These are phyloP conservation scores for Hymenochaete sp. DNA, from an alignment of 1,284 basidiomycete genomes.

Conservation along the genomic window DNA sequence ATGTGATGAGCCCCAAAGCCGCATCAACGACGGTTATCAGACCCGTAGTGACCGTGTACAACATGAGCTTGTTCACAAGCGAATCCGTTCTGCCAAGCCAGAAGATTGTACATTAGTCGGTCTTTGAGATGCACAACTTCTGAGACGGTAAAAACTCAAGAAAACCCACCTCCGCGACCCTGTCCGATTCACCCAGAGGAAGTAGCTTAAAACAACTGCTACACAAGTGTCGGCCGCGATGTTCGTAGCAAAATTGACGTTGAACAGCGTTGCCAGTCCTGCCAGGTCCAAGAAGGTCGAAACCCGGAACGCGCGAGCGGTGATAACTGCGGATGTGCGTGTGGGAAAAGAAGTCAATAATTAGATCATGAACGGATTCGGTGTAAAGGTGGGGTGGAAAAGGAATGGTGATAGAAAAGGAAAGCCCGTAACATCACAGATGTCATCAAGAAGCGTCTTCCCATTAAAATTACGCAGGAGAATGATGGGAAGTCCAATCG, in stretches of 20 bases:
- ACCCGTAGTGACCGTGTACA: conserved; percentile 34
- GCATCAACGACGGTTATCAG: conserved; percentile 11
- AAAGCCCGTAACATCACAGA: neutral
- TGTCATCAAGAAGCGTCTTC: no score
- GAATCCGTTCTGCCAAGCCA: conserved; percentile 30
- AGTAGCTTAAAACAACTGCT: conserved; percentile 28
- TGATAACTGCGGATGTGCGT: conserved; percentile 11
- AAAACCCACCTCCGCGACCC: conserved; percentile 29
- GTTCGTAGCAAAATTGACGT: conserved; percentile 24
- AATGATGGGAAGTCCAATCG: no score
- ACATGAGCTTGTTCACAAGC: conserved; percentile 28
- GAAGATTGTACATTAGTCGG: neutral
- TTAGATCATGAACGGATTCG: neutral
- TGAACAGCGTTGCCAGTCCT: conserved; percentile 21
- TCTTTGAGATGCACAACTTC: neutral
- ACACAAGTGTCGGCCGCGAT: conserved; percentile 28
- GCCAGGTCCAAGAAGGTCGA: conserved; percentile 19
- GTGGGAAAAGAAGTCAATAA: no score
- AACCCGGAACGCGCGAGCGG: conserved; percentile 17
- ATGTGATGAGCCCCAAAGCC: conserved; percentile 14
- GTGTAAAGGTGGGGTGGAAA: neutral
- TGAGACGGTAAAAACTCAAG: neutral
- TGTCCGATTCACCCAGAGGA: conserved; percentile 28
- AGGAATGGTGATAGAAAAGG: neutral
- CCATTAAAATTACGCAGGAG: neutral